These are phyloP conservation scores for Penicillium sp. DNA, from an alignment of 2,329 filamentous ascomycete species.

Conservation along the genomic window DNA sequence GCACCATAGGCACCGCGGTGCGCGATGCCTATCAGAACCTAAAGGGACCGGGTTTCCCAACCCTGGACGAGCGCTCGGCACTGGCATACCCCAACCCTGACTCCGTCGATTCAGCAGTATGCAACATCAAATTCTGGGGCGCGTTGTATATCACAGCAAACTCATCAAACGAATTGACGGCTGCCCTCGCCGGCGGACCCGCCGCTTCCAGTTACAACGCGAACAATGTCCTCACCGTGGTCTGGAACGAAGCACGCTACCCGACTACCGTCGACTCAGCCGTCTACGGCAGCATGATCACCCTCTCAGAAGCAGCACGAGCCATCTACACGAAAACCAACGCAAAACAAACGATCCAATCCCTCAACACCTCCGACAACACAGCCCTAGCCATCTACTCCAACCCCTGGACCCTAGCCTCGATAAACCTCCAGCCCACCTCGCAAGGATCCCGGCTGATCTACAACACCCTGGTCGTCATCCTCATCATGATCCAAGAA, in stretches of 20 bases:
- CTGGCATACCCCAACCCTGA: slow-evolving; percentile 23
- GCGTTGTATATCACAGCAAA: slow-evolving; percentile 35
- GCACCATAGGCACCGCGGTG: slow-evolving; percentile 37
- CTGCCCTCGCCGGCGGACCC: slow-evolving; percentile 38
- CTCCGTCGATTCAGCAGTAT: slow-evolving; percentile 31
- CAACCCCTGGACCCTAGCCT: slow-evolving; percentile 41
- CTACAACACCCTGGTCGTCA: slow-evolving; percentile 50
- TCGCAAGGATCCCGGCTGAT: slow-evolving; percentile 46
- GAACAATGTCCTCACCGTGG: slow-evolving; percentile 39
- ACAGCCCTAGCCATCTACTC: slow-evolving; percentile 40
- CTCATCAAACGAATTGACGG: slow-evolving; percentile 41
- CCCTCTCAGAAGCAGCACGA: slow-evolving; percentile 37
- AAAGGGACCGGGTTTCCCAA: slow-evolving; percentile 32
- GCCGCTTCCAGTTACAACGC: slow-evolving; percentile 40
- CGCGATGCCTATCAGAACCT: slow-evolving; percentile 35
- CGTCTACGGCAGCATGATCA: slow-evolving; percentile 35
- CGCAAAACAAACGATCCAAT: slow-evolving; percentile 33
- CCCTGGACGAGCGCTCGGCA: slow-evolving; percentile 28
- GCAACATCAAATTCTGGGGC: slow-evolving; percentile 41
- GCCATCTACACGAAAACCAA: slow-evolving; percentile 39
- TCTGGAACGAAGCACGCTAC: slow-evolving; percentile 53
- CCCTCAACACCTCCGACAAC: slow-evolving; percentile 27
- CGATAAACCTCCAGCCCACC: slow-evolving; percentile 45
- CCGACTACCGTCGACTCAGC: slow-evolving; percentile 39
- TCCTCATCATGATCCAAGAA: slow-evolving; percentile 51